Conservation (phyloP, 106 monocot genomes). For the Posidonia australis region DNA sequence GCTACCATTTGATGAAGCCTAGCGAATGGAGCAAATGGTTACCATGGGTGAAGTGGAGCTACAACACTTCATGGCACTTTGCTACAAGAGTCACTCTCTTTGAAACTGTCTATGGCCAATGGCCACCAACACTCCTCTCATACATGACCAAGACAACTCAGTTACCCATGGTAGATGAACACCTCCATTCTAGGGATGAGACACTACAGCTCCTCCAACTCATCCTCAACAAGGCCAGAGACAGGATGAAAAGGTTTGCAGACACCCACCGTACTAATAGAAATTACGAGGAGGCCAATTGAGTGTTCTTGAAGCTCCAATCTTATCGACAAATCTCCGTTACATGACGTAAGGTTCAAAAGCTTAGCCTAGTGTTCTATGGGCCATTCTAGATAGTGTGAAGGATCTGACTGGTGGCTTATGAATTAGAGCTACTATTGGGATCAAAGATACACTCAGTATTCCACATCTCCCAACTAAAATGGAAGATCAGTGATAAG, state of each 20-base stretch:
- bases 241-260: neutral
- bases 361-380: too few species aligned
- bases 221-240: neutral
- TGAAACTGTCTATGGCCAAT: neutral
- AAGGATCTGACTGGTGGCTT: too few species aligned
- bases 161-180: neutral
- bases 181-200: neutral
- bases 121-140: neutral
- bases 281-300: too few species aligned
- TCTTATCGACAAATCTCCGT: too few species aligned
- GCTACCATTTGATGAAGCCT: neutral
- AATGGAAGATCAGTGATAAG: too few species aligned
- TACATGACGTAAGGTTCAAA: too few species aligned
- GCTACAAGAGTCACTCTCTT: neutral
- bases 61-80: slow-evolving; percentile 5
- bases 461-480: too few species aligned
- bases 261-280: neutral
- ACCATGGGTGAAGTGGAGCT: slow-evolving; percentile 1
- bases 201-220: neutral
- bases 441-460: too few species aligned
- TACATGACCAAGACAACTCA: neutral
- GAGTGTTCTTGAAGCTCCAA: too few species aligned
- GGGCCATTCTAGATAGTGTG: too few species aligned
- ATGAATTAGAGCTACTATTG: too few species aligned
- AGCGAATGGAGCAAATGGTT: neutral